Percentiles rank a stretch among this genome's conserved stretches.
Evolutionary conservation across 2,329 filamentous ascomycete species (phyloP).

Genomic region (Metarhizium robertsii): DNA sequence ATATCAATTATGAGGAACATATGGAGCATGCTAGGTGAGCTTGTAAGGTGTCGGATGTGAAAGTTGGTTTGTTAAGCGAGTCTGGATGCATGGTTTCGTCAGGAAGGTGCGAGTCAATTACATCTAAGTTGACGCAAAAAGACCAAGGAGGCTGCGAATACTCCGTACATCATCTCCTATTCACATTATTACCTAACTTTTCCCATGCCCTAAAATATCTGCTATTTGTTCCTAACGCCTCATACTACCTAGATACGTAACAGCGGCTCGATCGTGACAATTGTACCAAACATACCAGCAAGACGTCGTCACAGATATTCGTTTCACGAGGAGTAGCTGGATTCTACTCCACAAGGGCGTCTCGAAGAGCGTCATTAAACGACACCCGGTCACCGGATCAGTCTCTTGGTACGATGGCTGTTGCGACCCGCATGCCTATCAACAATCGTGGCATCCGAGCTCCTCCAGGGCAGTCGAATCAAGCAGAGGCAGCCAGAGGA

Average conservation of each 20-base stretch:
- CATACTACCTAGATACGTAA: neutral
- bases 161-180: neutral
- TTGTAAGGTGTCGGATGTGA: neutral
- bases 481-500: slow-evolving; percentile 9
- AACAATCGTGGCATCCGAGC: slow-evolving; percentile 6
- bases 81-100: neutral
- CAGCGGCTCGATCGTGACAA: neutral
- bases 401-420: slow-evolving; percentile 8
- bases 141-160: neutral
- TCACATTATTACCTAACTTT: neutral
- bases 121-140: neutral
- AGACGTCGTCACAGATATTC: slow-evolving; percentile 19
- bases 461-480: slow-evolving; percentile 7
- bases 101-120: neutral
- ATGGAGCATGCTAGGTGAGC: neutral
- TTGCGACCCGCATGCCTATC: slow-evolving; percentile 10
- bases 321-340: slow-evolving; percentile 17
- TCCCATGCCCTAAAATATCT: neutral
- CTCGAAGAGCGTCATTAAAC: slow-evolving; percentile 6
- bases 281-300: slow-evolving; percentile 1
- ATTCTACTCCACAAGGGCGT: slow-evolving; percentile 8
- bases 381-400: neutral
- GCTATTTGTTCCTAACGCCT: neutral
- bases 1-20: neutral
- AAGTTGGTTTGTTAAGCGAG: neutral